Conservation (phyloP, 2,329 filamentous ascomycete genomes). For the Trichoderma hamatum region DNA sequence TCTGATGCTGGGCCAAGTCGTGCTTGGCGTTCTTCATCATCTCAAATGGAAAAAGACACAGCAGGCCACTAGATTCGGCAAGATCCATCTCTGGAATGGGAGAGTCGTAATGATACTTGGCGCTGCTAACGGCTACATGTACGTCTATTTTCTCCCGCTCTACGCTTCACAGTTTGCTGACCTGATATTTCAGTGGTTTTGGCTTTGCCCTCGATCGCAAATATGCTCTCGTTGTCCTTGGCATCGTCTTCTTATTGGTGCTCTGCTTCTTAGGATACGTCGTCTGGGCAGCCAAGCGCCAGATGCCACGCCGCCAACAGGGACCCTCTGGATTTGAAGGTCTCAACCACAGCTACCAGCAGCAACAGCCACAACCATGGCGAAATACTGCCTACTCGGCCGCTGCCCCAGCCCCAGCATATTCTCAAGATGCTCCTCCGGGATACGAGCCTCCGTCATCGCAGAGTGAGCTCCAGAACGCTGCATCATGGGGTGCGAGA, state of each 20-base stretch:
- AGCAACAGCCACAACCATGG: slow-evolving; percentile 37
- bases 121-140: slow-evolving; percentile 61
- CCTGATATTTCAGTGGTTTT: slow-evolving; percentile 52
- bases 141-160: slow-evolving; percentile 33
- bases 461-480: slow-evolving; percentile 37
- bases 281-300: slow-evolving; percentile 36
- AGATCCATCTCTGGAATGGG: slow-evolving; percentile 61
- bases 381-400: slow-evolving; percentile 30
- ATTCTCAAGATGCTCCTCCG: slow-evolving; percentile 39
- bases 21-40: slow-evolving; percentile 60
- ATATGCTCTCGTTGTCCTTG: slow-evolving; percentile 53
- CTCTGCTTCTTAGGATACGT: slow-evolving; percentile 46
- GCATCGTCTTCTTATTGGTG: slow-evolving; percentile 50
- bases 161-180: slow-evolving; percentile 23
- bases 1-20: slow-evolving; percentile 56
- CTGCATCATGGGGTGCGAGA: slow-evolving; percentile 35
- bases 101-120: slow-evolving; percentile 57
- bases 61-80: slow-evolving; percentile 53
- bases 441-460: slow-evolving; percentile 40
- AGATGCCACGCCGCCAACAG: slow-evolving; percentile 31
- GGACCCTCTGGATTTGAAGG: slow-evolving; percentile 27
- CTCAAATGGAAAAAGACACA: slow-evolving; percentile 55
- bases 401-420: slow-evolving; percentile 28
- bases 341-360: slow-evolving; percentile 34
- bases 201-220: slow-evolving; percentile 55